Conservation (phyloP, 2,329 filamentous ascomycete genomes). For the Aureobasidium melanogenum region DNA sequence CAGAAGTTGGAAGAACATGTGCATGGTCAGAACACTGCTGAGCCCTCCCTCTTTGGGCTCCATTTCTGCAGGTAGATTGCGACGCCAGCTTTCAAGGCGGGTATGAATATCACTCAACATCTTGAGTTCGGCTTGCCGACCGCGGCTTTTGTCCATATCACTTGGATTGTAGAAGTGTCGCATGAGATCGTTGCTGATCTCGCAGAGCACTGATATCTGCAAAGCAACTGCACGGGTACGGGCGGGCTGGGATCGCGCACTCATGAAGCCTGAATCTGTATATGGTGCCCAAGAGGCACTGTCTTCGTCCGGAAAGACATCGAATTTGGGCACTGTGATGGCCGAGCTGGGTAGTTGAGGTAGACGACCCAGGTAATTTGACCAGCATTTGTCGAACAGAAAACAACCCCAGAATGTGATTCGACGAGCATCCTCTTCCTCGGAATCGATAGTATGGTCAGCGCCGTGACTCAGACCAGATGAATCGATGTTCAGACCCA, state of each 20-base stretch:
- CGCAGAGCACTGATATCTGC: constrained; percentile 74
- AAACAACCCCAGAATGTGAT: constrained; percentile 98
- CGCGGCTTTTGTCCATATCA: constrained; percentile 50
- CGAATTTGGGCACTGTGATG: constrained; percentile 78
- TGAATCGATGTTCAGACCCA: constrained; percentile 82
- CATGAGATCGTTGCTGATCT: constrained; percentile 87
- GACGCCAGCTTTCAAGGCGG: constrained; percentile 80
- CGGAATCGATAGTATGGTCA: constrained; percentile 56
- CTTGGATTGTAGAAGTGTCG: constrained; percentile 74
- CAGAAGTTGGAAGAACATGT: constrained; percentile 96
- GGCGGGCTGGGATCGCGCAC: constrained; percentile 66
- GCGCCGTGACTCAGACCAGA: constrained; percentile 53
- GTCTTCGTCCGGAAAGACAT: constrained; percentile 86
- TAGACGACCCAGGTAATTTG: constrained; percentile 86
- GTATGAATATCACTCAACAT: constrained; percentile 88
- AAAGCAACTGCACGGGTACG: constrained; percentile 73
- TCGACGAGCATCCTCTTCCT: constrained; percentile 78
- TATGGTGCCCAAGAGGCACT: constrained; percentile 79
- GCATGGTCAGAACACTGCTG: constrained; percentile 72
- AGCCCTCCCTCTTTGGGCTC: constrained; percentile 84
- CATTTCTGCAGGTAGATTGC: constrained; percentile 73
- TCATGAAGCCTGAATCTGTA: constrained; percentile 70
- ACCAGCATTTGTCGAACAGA: constrained; percentile 98
- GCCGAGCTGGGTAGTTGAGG: constrained; percentile 75
- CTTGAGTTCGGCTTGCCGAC: constrained; percentile 79